Evolutionary conservation across 306 rosid genomes (phyloP).

Genomic region (Cucurbita moschata): DNA sequence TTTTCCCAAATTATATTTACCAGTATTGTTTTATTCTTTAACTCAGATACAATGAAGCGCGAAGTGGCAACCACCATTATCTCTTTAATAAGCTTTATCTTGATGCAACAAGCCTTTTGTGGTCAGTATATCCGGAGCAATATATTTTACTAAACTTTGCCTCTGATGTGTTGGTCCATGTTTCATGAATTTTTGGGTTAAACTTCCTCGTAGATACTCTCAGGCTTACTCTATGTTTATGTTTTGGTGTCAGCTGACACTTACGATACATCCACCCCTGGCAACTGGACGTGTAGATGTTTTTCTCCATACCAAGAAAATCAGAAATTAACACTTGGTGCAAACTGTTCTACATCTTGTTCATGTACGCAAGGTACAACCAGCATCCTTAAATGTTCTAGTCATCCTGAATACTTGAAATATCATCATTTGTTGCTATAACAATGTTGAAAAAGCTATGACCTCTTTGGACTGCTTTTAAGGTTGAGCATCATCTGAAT

Average conservation of each 20-base stretch:
- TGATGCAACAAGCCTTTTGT: slow-evolving; percentile 46
- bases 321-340: slow-evolving; percentile 26
- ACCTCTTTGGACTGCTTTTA: background rate
- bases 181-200: background rate
- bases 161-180: background rate
- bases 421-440: background rate
- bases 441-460: background rate
- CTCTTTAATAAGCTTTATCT: slow-evolving; percentile 37
- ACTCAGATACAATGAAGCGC: slow-evolving; percentile 55
- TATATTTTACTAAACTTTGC: background rate
- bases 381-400: slow-evolving; percentile 13
- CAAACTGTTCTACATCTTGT: slow-evolving; percentile 79
- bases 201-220: background rate
- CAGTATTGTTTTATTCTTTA: slow-evolving; percentile 4
- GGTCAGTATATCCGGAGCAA: slow-evolving; percentile 41
- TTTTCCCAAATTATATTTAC: background rate
- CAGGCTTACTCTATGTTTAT: slow-evolving; percentile 9
- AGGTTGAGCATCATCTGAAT: background rate
- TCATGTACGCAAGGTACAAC: slow-evolving; percentile 64
- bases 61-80: slow-evolving; percentile 30
- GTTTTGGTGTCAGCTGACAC: slow-evolving; percentile 33
- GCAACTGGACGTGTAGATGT: slow-evolving; percentile 72
- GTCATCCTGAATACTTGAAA: slow-evolving; percentile 10
- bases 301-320: slow-evolving; percentile 32
- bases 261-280: slow-evolving; percentile 25